phyloP scores from a whole-genome alignment of 805 yeast genomes.

The Pichia californica region DNA sequence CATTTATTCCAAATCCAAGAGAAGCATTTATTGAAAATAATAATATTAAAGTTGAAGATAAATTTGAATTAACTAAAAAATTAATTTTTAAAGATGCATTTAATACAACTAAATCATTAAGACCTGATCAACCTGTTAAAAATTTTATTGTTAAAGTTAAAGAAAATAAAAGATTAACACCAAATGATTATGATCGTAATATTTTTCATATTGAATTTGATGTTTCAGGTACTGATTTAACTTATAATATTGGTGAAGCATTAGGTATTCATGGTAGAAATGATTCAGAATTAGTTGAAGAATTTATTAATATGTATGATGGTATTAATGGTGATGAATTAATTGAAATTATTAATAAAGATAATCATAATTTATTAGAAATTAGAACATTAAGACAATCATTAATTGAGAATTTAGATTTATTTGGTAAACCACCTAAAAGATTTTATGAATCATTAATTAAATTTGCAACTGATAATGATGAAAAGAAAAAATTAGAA shows the following conservation, averaged over 20 bases:
- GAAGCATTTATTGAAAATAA: conserved; percentile 39
- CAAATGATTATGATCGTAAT: conserved; percentile 82
- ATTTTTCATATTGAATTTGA: conserved; percentile 96
- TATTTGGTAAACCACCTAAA: conserved; percentile 95
- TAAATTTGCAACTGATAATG: conserved; percentile 61
- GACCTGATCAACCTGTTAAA: conserved; percentile 86
- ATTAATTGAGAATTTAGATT: conserved; percentile 71
- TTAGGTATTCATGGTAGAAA: conserved; percentile 93
- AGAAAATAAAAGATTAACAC: conserved; percentile 88
- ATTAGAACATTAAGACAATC: conserved; percentile 78
- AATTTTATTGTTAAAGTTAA: conserved; percentile 85
- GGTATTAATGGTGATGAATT: conserved; percentile 64
- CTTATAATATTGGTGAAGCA: conserved; percentile 93
- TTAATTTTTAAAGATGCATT: conserved; percentile 80
- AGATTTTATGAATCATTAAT: conserved; percentile 83
- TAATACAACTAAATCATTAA: conserved; percentile 46
- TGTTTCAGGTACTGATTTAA: conserved; percentile 81
- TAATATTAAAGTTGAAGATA: conserved; percentile 29
- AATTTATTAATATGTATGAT: conserved; percentile 67
- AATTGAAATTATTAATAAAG: conserved; percentile 66
- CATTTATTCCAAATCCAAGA: conserved; percentile 61
- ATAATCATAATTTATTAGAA: conserved; percentile 51
- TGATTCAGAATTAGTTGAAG: conserved; percentile 53
- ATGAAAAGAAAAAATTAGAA: conserved; percentile 55
- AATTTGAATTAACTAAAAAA: conserved; percentile 54